These are phyloP conservation scores for Globisporangium cylindrosporum DNA, from an alignment of 352 stramenopile species.

Conservation along the genomic window DNA sequence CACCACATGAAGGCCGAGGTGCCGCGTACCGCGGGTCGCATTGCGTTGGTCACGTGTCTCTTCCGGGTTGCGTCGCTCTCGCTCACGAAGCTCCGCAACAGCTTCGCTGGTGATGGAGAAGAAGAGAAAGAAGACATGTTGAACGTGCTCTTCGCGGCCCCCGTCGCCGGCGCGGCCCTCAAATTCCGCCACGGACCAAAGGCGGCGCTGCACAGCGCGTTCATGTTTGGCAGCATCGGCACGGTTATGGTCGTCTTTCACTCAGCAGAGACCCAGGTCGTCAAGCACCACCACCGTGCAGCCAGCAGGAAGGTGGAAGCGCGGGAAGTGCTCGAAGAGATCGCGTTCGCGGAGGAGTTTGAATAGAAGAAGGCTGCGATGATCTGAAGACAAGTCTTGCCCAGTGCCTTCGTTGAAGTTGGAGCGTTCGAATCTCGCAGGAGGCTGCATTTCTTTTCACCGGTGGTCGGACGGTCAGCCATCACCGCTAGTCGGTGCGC, in stretches of 20 bases:
- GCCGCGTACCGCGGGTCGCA: constrained; percentile 34
- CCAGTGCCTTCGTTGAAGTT: too few relatives aligned
- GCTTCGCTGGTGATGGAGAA: constrained; percentile 5
- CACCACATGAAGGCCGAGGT: constrained; percentile 33
- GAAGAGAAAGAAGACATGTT: constrained; percentile 25
- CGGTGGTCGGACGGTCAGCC: too few relatives aligned
- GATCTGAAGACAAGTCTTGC: too few relatives aligned
- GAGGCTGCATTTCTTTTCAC: too few relatives aligned
- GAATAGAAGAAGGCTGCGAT: constrained; percentile 10
- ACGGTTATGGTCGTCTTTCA: constrained; percentile 40
- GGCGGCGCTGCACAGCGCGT: constrained; percentile 25
- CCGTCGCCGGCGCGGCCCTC: constrained; percentile 28
- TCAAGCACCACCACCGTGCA: constrained; percentile 18
- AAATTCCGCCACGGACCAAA: constrained; percentile 25
- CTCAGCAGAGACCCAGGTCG: constrained; percentile 26
- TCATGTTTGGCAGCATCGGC: constrained; percentile 37
- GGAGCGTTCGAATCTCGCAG: too few relatives aligned
- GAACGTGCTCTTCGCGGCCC: constrained; percentile 35
- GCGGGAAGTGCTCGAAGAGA: constrained; percentile 37
- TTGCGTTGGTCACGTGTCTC: constrained; percentile 38
- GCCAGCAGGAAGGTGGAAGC: too few relatives aligned
- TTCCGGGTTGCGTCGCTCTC: constrained; percentile 27
- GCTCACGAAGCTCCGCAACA: constrained; percentile 20
- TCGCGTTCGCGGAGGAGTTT: constrained; percentile 42
- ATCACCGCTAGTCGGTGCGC: too few relatives aligned